Conservation (phyloP, 441 rosid genomes). For the Erodium chrysanthum region DNA sequence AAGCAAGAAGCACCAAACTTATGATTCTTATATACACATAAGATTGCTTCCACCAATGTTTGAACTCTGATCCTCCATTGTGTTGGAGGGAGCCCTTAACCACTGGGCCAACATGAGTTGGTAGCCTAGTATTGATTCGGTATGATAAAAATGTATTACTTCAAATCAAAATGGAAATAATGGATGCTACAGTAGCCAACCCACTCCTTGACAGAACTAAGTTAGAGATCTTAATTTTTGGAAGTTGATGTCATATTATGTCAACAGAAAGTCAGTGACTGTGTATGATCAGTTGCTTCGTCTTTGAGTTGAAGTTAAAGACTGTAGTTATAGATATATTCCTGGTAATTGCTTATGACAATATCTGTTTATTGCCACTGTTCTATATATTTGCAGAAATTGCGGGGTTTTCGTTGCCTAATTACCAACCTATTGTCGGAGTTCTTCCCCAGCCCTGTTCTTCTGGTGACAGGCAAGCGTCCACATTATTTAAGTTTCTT, state of each 20-base stretch:
- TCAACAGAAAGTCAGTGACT: not conserved
- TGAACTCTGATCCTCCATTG: too few relatives aligned
- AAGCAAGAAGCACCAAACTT: too few relatives aligned
- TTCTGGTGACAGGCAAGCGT: conserved; percentile 41
- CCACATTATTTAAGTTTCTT: conserved; percentile 8
- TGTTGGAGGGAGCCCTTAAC: too few relatives aligned
- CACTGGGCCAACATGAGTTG: too few relatives aligned
- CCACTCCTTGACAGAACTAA: too few relatives aligned
- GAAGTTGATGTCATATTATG: too few relatives aligned
- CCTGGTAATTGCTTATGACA: not conserved
- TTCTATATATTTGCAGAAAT: conserved; percentile 35
- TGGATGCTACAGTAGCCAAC: too few relatives aligned
- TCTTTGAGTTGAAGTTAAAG: conserved; percentile 1
- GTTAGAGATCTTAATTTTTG: too few relatives aligned
- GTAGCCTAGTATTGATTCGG: not conserved
- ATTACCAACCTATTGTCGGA: conserved; percentile 46
- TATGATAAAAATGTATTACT: not conserved
- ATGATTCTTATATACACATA: too few relatives aligned
- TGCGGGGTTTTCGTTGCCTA: conserved; percentile 34
- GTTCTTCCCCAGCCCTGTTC: conserved; percentile 53
- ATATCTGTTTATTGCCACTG: conserved; percentile 12
- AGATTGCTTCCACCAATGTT: too few relatives aligned
- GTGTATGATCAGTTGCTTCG: not conserved
- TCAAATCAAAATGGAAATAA: too few relatives aligned
- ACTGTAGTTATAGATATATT: not conserved